These are phyloP conservation scores for Metarhizium album DNA, from an alignment of 2,329 filamentous ascomycete genomes.

Conservation along the genomic window DNA sequence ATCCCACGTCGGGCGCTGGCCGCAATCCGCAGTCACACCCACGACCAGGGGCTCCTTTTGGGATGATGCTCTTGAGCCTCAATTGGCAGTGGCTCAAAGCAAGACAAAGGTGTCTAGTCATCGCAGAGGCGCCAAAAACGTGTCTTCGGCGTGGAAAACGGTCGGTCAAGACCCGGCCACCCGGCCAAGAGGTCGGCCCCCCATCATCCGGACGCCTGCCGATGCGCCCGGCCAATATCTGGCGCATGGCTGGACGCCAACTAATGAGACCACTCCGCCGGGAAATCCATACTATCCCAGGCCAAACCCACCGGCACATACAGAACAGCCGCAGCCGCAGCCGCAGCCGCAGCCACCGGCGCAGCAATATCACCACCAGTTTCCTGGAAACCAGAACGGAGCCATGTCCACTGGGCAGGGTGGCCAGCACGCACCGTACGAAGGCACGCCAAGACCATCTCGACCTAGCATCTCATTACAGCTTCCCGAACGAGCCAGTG, in stretches of 20 bases:
- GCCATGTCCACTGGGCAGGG: not conserved
- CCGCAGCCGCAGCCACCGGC: not conserved
- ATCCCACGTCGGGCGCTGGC: slow-evolving; percentile 58
- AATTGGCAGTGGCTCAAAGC: slow-evolving; percentile 62
- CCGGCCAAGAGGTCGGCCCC: slow-evolving; percentile 70
- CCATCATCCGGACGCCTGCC: slow-evolving; percentile 49
- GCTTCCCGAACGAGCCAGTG: slow-evolving; percentile 41
- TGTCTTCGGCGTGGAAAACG: slow-evolving; percentile 82
- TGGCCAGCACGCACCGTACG: slow-evolving; percentile 8
- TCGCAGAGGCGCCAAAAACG: slow-evolving; percentile 70
- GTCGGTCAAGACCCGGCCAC: slow-evolving; percentile 50
- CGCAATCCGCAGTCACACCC: slow-evolving; percentile 68
- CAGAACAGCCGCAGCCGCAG: not conserved
- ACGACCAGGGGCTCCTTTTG: slow-evolving; percentile 41
- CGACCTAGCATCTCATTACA: slow-evolving; percentile 30
- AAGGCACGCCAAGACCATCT: slow-evolving; percentile 15
- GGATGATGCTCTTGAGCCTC: slow-evolving; percentile 51
- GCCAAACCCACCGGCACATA: not conserved
- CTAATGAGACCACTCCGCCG: slow-evolving; percentile 27
- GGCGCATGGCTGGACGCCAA: slow-evolving; percentile 46
- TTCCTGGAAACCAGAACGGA: not conserved
- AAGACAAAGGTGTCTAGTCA: slow-evolving; percentile 33
- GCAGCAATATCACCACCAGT: not conserved
- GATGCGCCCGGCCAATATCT: slow-evolving; percentile 56
- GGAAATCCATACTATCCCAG: slow-evolving; percentile 23